Evolutionary conservation across 2,329 filamentous ascomycete species (phyloP), one percentile per base, ranked within the genome.

Genomic region (Fusarium austroafricanum): DNA sequence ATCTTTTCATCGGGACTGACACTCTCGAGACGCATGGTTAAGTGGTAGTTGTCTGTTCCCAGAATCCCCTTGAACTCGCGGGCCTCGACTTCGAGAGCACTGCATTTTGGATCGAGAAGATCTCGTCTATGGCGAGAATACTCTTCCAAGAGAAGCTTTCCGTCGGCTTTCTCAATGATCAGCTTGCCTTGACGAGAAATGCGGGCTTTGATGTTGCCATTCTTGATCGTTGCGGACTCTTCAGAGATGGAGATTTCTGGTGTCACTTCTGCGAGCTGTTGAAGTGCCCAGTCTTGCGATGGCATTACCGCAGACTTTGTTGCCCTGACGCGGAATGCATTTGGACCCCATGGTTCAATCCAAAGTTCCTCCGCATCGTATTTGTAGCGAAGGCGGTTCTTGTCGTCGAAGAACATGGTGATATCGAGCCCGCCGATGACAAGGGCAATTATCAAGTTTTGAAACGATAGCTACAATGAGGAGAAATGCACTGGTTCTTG

Each of bases 1-100:
- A 91, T 85, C 71, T 84, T 86, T 73, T 91, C 89, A 18, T 84
- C 78, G 0, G 78, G 76, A 53, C 84, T 75, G 52, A 86, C 72
- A 2, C 84, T 85, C 73, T 90, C 88, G 53, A 90, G 83, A 0
- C 89, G 81, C 67, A 84, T 79, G 0, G 86, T 89, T 10, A 90
- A 77, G 52, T 87, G 83, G 70, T 86, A 89, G 55, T 82, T 81
- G 2, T 80, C 77, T 55, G 71, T 75, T 70, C 86, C 86, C 0
- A 81, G 75, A 4, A 84, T 81, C 0, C 86, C 83, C 51, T 82
- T 82, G 72, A 89, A 86, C 72, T 90, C 87, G 18, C 88, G 84
- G 2, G 86, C 85, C 61, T 87, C 80, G 18, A 90, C 77, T 10
- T 83, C 78, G 4, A 90, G 77, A 1, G 87, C 83, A 65, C 85